Base-by-base conservation (phyloP, 176 grass and related monocot species). In the Eremochloa ophiuroides region DNA sequence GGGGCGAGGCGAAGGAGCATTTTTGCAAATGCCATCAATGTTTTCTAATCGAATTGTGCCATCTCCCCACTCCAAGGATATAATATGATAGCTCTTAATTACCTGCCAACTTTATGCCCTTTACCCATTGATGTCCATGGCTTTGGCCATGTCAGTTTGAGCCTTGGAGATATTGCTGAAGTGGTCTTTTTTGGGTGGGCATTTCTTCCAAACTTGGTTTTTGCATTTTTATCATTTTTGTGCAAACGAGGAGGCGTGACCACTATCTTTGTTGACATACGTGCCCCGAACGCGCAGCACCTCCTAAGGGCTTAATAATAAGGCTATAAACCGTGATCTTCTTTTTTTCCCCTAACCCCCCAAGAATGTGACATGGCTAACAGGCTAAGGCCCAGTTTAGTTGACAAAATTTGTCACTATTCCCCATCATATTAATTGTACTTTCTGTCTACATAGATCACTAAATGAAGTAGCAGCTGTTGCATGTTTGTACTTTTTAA, bases 81-180 rank as follows among this genome's bases (percentile, higher is more conserved):
- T 73, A 59, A 17, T 66, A 71, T 73, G 68, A 17, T 66, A 67
- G 29, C 3, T 73, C 33, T 85, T 85, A 66, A 85, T 80, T 80
- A 33, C 42, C 22, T 85, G 25, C 59, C 59, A 38, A 73, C 23
- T 51, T 83, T 13, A 40, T 27, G 16, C n/a, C 15, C 74, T 37
- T 20, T 25, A 58, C 17, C 41, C 8, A 85, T 40, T 73, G 4
- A 39, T 51, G 64, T 17, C 11, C 6, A 40, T 25, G 26, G 67
- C 23, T 63, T 31, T 47, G 67, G 31, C 5, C 2, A 48, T 63
- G 25, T 64, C 55, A 50, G 16, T 38, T 71, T n/a, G 55, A 7
- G 53, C 11, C 61, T 38, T 71, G 41, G 30, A 48, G 66, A 71
- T 78, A 71, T 79, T 63, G 31, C 16, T 79, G 30, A 72, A 16